Evolutionary conservation across 108 stramenopile genomes (phyloP), one percentile per base, ranked within the genome.

Genomic region (Parietichytrium sp.): DNA sequence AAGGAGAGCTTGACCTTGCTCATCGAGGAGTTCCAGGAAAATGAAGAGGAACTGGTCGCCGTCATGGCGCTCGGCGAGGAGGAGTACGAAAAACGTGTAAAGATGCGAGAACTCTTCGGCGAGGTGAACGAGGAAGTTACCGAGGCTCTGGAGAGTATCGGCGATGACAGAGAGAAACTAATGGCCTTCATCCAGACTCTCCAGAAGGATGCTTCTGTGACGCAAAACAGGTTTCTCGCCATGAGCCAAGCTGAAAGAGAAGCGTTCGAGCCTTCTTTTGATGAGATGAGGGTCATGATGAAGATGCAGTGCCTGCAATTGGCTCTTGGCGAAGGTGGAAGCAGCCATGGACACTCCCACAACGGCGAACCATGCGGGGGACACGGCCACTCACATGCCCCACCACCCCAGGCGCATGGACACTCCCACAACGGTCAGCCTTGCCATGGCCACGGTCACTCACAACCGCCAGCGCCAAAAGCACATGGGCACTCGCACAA

Each of bases 401-500:
- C 36, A n/a, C 29, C 36, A 42, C 29, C 36, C 38, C 61, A 72
- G 0, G 29, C 6, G 33, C 52, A 53, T 29, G 52, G 12, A 23
- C 18, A 20, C n/a, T 23, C 8, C 0, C 61, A 72, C 33, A 38
- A 42, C 3, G 61, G 61, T n/a, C 36, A 72, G 61, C 61, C 61
- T 20, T 72, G 61, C 61, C 61, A 72, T 42, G 61, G 61, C 33
- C 61, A 72, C 33, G 61, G 61, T 0, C 61, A 47, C n/a, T n/a
- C n/a, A n/a, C n/a, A n/a, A n/a, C n/a, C n/a, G n/a, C n/a, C n/a
- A n/a, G n/a, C n/a, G n/a, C n/a, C n/a, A n/a, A n/a, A n/a, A n/a
- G n/a, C n/a, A n/a, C n/a, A n/a, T n/a, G n/a, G n/a, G n/a, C 61
- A 72, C 25, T 72, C 61, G 38, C 61, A 72, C 61, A 42, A 20